Conservation (phyloP, 176 grass and related monocot genomes). For the Bolboschoenus planiculmis region DNA sequence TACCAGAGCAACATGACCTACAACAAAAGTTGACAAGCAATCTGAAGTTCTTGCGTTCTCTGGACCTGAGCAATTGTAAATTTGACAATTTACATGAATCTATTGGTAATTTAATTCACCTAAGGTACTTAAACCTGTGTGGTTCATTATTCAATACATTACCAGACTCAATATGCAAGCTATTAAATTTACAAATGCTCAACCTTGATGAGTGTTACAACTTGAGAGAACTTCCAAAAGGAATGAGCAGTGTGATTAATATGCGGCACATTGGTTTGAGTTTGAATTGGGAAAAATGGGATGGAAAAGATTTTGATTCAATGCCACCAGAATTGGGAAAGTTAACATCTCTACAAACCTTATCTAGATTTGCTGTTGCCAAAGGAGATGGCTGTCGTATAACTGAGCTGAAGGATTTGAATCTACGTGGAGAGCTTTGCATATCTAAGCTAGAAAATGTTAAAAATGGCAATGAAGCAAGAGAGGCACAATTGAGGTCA, state of each 20-base stretch:
- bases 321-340: conserved; percentile 26
- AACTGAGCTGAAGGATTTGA: conserved; percentile 1
- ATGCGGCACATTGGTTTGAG: conserved; percentile 26
- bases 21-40: background rate
- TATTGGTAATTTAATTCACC: conserved; percentile 23
- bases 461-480: background rate
- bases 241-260: conserved; percentile 8
- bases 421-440: conserved; percentile 21
- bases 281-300: conserved; percentile 23
- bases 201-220: conserved; percentile 22
- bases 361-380: conserved; percentile 26
- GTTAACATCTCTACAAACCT: conserved; percentile 26
- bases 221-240: conserved; percentile 19
- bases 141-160: conserved; percentile 20
- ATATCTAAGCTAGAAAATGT: conserved; percentile 39
- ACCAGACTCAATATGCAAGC: conserved; percentile 27
- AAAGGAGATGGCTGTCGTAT: background rate
- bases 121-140: conserved; percentile 26
- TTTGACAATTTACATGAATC: conserved; percentile 19
- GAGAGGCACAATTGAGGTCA: background rate
- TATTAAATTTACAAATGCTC: conserved; percentile 21
- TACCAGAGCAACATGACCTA: background rate
- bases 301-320: background rate
- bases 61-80: conserved; percentile 25
- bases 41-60: conserved; percentile 6